Base-by-base conservation (phyloP, 345 rosid genomes). In the Cochlearia excelsa region DNA sequence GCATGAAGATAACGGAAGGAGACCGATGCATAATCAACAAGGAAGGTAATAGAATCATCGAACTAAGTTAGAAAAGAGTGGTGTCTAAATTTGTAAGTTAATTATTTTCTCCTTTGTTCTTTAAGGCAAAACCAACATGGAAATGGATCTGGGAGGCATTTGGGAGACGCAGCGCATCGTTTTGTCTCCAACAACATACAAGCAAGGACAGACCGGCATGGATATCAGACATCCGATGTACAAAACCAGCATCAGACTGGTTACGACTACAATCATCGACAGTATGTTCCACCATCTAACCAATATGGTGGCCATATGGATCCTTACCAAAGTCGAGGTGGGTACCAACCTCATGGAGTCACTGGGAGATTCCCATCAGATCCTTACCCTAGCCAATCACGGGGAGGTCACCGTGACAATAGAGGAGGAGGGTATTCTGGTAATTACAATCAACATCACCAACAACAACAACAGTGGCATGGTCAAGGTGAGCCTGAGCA, bases 1-100 rank as follows among this genome's bases (percentile, higher is more conserved):
- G 99, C 99, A 94, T 58, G 96, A 90, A 66, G 96, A 90, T 6
- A 65, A 75, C 46, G 82, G 90, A 50, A 78, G 85, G 76, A 78
- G 79, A 69, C 87, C 87, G 4, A 75, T 74, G 82, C 79, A 76
- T 61, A 77, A 79, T 54, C 11, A 58, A 38, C 70, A 71, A 5
- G 71, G 70, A 41, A 65, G 75, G 75, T 65, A 71, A 68, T 48
- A 66, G 5, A 16, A 59, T 34, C 42, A 31, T 69, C n/a, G 2
- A 50, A 30, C 34, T 31, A 41, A 41, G 52, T 9, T n/a, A 9
- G 31, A 6, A 23, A 23, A 38, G n/a, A 44, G 6, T 40, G 23
- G 28, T 48, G 34, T 27, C 3, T 11, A 52, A 38, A 9, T 35
- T 60, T 48, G 4, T 70, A 54, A 56, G 41, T 47, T 7, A 6